Conservation (phyloP, 345 rosid species). For the Isatis tinctoria region DNA sequence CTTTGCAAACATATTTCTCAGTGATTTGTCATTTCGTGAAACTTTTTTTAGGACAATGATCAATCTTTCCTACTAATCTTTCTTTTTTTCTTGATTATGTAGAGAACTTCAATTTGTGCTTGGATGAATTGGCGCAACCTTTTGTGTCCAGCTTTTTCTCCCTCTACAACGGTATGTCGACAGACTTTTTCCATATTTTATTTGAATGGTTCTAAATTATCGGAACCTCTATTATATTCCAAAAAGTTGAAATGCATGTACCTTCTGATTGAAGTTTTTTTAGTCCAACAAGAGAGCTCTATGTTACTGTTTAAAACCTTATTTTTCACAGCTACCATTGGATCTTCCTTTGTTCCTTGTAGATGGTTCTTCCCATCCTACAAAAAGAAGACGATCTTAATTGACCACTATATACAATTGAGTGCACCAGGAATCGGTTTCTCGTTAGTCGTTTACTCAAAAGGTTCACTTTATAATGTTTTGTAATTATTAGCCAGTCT, state of each 20-base stretch:
- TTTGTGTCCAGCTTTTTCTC: neutral
- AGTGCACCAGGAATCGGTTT: neutral
- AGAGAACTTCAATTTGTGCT: neutral
- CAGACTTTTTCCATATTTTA: neutral
- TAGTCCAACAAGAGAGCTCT: neutral
- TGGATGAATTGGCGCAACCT: neutral
- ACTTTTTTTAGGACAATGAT: neutral
- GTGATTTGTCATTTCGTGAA: neutral
- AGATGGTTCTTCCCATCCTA: neutral
- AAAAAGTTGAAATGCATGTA: neutral
- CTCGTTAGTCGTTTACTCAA: neutral
- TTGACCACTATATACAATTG: neutral
- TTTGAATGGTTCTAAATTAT: neutral
- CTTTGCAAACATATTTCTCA: neutral
- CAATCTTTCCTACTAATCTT: neutral
- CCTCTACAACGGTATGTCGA: neutral
- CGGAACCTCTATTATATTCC: neutral
- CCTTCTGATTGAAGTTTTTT: neutral
- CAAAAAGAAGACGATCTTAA: neutral
- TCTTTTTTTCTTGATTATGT: conserved; percentile 9
- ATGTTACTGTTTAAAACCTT: neutral
- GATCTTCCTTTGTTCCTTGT: neutral
- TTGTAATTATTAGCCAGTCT: neutral
- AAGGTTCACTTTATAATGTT: neutral
- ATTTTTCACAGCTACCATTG: neutral